phyloP scores from a whole-genome alignment of 1,284 basidiomycete species.

The Gymnopus androsaceus region DNA sequence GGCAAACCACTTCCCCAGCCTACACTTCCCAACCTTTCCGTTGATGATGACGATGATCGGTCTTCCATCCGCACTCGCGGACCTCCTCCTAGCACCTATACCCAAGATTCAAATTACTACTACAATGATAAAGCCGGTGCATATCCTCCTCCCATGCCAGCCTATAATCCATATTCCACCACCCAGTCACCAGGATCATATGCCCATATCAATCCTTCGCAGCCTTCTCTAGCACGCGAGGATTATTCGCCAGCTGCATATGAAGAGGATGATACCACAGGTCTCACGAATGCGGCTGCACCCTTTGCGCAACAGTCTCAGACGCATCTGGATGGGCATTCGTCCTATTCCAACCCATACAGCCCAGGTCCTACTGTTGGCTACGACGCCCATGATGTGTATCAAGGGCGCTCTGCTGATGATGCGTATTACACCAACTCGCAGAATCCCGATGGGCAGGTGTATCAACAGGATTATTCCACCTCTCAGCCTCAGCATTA shows the following conservation, averaged over 20 bases:
- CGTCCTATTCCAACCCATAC: conserved; percentile 21
- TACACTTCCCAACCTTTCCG: conserved; percentile 88
- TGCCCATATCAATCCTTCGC: conserved; percentile 57
- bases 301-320: conserved; percentile 49
- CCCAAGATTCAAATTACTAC: conserved; percentile 57
- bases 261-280: conserved; percentile 62
- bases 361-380: conserved; percentile 17
- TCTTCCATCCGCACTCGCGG: conserved; percentile 60
- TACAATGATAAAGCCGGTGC: conserved; percentile 50
- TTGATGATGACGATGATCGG: conserved; percentile 80
- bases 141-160: conserved; percentile 74
- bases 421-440: conserved; percentile 20
- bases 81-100: conserved; percentile 55
- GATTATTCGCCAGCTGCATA: conserved; percentile 44
- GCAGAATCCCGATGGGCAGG: conserved; percentile 30
- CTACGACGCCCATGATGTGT: conserved; percentile 53
- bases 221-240: conserved; percentile 53
- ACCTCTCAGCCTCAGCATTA: conserved; percentile 2
- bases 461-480: conserved; percentile 31
- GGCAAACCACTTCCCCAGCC: conserved; percentile 90
- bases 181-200: conserved; percentile 50
- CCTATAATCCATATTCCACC: conserved; percentile 59
- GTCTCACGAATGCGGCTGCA: conserved; percentile 56
- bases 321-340: conserved; percentile 21
- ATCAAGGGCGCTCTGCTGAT: conserved; percentile 39